Base-by-base conservation (phyloP, 2,329 filamentous ascomycete species). In the Aspergillus sp. region DNA sequence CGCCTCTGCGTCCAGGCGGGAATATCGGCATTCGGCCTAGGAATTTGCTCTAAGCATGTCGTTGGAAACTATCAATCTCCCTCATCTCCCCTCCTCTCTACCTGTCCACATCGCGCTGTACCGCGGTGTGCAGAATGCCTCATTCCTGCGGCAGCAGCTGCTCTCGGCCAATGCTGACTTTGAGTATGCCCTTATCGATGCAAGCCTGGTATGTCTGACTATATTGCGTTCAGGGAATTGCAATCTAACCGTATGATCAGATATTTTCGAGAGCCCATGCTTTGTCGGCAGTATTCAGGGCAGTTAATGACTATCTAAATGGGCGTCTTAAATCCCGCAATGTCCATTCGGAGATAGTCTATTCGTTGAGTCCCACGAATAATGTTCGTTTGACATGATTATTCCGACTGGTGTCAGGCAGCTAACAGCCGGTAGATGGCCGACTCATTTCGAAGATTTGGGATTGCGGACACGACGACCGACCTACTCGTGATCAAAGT, bases 101-200 rank as follows among this genome's bases (percentile, higher is more conserved):
- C 69, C 74, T 5, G 67, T 94, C 17, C 78, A 91, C 58, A 63
- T 85, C 30, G 79, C 76, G 26, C 65, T 94, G 19, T 95, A 91
- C 65, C 72, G 68, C 14, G 66, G 84, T 55, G 75, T 96, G 35
- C 57, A 72, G 40, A 98, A 98, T 57, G 74, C 86, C 8, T 61
- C 73, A 1, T 86, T 81, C 51, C 68, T 98, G 26, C 80, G 86
- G 32, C 69, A 80, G 46, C 88, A 95, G 63, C 75, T 98, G 4
- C 69, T 96, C n/a, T 72, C 76, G 4, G 82, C 84, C 32, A 94
- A 96, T 53, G 53, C 75, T 8, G 79, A 80, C 6, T 96, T 88
- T 49, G 86, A 96, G 60, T 96, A 96, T 67, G 86, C 88, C 20
- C 82, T 98, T 45, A 74, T 98, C 29, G 89, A 98, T 62, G 86